These are phyloP conservation scores for Eucalyptus erythrocorys DNA, from an alignment of 345 rosid species.

Conservation along the genomic window DNA sequence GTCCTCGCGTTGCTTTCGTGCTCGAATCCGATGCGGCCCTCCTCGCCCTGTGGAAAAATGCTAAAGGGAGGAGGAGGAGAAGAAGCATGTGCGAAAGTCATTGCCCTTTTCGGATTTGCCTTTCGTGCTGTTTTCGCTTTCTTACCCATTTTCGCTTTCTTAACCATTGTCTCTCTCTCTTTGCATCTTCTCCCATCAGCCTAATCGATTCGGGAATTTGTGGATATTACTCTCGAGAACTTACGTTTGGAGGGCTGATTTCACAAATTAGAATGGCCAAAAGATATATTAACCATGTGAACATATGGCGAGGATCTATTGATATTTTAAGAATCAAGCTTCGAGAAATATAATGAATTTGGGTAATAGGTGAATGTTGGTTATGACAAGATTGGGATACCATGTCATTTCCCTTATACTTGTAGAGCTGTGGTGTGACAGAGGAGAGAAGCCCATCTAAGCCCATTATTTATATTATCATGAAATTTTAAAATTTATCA, in stretches of 20 bases:
- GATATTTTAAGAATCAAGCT: not conserved
- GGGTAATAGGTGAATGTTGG: not conserved
- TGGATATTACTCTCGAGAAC: not conserved
- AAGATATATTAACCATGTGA: not conserved
- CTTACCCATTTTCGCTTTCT: not conserved
- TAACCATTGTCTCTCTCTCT: not conserved
- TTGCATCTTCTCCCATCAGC: not conserved
- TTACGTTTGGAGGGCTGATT: not conserved
- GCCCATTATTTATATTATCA: no score
- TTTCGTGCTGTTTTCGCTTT: not conserved
- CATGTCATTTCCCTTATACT: not conserved
- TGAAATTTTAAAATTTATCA: rapidly evolving
- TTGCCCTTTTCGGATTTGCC: not conserved
- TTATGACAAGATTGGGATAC: not conserved
- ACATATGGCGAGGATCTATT: not conserved
- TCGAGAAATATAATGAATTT: not conserved
- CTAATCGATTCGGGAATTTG: not conserved
- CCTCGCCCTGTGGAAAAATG: not conserved
- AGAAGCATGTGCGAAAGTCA: not conserved
- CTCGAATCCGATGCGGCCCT: not conserved
- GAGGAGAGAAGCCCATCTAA: not conserved
- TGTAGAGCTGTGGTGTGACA: rapidly evolving
- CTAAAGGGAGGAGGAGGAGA: not conserved
- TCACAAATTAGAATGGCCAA: not conserved
- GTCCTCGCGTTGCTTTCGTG: not conserved